Conservation (phyloP, 768 basidiomycete genomes). For the Russula brevipes region DNA sequence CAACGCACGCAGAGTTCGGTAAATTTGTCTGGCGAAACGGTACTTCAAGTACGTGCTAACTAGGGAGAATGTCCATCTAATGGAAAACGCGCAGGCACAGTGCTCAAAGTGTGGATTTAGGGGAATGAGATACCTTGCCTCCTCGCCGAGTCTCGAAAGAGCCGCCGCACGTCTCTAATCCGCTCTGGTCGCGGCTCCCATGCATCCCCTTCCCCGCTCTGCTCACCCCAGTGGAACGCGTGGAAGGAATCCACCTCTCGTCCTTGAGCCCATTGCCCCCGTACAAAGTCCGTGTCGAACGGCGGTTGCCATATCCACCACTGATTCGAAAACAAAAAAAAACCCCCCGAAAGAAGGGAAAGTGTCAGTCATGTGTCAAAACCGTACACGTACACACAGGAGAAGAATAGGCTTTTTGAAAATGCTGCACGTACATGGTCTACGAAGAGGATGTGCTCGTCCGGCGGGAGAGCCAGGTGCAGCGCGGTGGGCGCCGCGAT, state of each 20-base stretch:
- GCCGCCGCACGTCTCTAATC: slow-evolving; percentile 35
- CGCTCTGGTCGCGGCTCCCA: slow-evolving; percentile 36
- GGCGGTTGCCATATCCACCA: slow-evolving; percentile 49
- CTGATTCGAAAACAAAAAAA: slow-evolving; percentile 21
- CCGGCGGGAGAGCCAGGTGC: slow-evolving; percentile 39
- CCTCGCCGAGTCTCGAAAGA: slow-evolving; percentile 38
- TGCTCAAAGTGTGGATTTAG: neutral
- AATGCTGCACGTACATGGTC: slow-evolving; percentile 37
- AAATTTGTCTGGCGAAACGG: neutral
- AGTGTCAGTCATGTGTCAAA: slow-evolving; percentile 1
- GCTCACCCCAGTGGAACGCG: slow-evolving; percentile 47
- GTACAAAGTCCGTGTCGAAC: slow-evolving; percentile 43
- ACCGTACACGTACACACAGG: neutral
- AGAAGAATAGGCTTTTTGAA: neutral
- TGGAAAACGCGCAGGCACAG: neutral
- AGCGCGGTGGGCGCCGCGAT: slow-evolving; percentile 44
- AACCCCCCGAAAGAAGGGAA: no score
- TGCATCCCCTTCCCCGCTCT: slow-evolving; percentile 28
- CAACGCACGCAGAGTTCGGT: neutral
- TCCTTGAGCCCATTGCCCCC: slow-evolving; percentile 42
- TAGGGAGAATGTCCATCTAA: neutral
- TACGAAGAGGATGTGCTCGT: slow-evolving; percentile 42
- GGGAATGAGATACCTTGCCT: slow-evolving; percentile 35
- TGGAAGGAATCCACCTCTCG: slow-evolving; percentile 50
- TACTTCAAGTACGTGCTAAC: neutral